A percentile compares a stretch with the other conserved stretches of the same genome.
These are phyloP conservation scores for Pyrus hybrid DNA, from an alignment of 331 rosid species.

Conservation along the genomic window DNA sequence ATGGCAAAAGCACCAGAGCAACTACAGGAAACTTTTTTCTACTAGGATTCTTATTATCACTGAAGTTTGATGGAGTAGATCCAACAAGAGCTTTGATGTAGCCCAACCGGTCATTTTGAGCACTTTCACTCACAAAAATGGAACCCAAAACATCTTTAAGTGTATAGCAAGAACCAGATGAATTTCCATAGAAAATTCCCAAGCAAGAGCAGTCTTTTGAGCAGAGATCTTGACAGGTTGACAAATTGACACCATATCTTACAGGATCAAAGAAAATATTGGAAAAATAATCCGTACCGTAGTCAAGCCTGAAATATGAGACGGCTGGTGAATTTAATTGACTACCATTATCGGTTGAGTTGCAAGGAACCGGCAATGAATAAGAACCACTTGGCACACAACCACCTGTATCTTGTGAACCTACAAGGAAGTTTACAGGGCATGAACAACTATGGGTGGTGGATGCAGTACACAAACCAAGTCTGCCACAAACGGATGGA, in stretches of 20 bases:
- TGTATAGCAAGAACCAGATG: constrained; percentile 62
- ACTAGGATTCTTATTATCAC: not conserved
- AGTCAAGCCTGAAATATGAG: constrained; percentile 51
- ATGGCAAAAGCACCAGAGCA: constrained; percentile 56
- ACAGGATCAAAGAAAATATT: constrained; percentile 38
- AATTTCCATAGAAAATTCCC: constrained; percentile 51
- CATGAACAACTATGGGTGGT: constrained; percentile 56
- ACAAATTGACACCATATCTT: constrained; percentile 30
- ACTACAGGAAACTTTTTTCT: constrained; percentile 36
- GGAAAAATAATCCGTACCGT: constrained; percentile 44
- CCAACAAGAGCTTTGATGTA: constrained; percentile 41
- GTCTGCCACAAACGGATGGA: constrained; percentile 61
- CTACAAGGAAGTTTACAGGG: constrained; percentile 46
- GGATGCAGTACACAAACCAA: constrained; percentile 53
- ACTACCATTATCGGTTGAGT: constrained; percentile 14
- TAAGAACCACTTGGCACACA: constrained; percentile 61
- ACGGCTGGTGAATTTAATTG: constrained; percentile 34
- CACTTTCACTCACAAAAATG: constrained; percentile 22
- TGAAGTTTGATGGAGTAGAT: constrained; percentile 1
- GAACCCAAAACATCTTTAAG: constrained; percentile 64
- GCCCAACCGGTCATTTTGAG: constrained; percentile 30
- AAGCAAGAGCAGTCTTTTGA: constrained; percentile 65
- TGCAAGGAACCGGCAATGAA: constrained; percentile 49
- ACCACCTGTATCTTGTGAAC: constrained; percentile 30
- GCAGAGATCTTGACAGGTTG: constrained; percentile 57